Evolutionary conservation across 345 rosid species (phyloP).

Genomic region (Sonneratia alba): DNA sequence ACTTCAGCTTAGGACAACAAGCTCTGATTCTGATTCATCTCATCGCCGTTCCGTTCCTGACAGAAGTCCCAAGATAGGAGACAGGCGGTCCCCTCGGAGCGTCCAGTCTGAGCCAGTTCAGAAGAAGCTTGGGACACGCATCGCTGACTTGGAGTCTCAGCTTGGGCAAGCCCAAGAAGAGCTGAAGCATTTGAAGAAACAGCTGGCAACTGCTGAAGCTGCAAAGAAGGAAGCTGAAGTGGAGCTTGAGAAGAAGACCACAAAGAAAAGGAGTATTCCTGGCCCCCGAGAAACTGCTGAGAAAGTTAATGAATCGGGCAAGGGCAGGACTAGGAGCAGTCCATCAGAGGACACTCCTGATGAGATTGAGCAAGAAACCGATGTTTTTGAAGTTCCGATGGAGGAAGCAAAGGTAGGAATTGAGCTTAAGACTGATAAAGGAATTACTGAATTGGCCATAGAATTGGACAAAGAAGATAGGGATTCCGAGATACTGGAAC

Average conservation of each 20-base stretch:
- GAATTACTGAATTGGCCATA: constrained; percentile 6
- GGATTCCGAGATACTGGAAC: constrained; percentile 12
- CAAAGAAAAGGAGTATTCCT: constrained; percentile 26
- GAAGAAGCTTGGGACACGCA: constrained; percentile 80
- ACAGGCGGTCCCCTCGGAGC: constrained; percentile 71
- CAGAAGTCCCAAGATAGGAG: constrained; percentile 61
- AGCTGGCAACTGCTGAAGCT: constrained; percentile 71
- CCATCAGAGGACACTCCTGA: constrained; percentile 28
- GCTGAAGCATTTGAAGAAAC: constrained; percentile 65
- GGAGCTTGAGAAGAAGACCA: constrained; percentile 42
- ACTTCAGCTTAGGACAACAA: constrained; percentile 44
- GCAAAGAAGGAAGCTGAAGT: constrained; percentile 70
- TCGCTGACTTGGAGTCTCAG: constrained; percentile 80
- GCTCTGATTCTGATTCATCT: constrained; percentile 41
- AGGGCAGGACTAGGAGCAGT: constrained; percentile 12
- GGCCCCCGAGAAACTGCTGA: constrained; percentile 15
- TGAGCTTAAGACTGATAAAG: constrained; percentile 18
- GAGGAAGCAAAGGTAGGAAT: constrained; percentile 28
- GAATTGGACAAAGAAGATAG: constrained; percentile 18
- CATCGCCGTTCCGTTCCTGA: constrained; percentile 48
- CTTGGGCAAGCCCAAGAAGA: constrained; percentile 91
- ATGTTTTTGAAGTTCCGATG: constrained; percentile 62
- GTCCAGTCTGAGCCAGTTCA: constrained; percentile 46
- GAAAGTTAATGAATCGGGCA: constrained; percentile 18
- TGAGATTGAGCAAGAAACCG: constrained; percentile 42